Evolutionary conservation across 140 eudicot species (phyloP), one percentile per base, ranked within the genome.

Genomic region (Cichorium intybus): DNA sequence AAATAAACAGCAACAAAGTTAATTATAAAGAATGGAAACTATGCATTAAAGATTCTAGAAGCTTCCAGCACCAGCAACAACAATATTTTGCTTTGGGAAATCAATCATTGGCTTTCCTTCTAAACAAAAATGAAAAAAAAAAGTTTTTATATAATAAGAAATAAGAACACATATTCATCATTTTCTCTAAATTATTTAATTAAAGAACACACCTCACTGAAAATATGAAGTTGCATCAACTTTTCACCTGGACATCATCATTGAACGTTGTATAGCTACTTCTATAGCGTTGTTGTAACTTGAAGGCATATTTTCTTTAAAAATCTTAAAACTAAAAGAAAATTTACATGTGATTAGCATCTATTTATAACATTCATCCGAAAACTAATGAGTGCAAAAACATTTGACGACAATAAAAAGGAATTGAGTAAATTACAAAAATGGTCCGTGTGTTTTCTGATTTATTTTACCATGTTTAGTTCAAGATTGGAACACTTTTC

Each of bases 31-130:
- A n/a, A n/a, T n/a, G n/a, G n/a, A n/a, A n/a, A n/a, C n/a, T n/a
- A n/a, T n/a, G n/a, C n/a, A n/a, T n/a, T n/a, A n/a, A 17, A 82
- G 41, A 24, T 20, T 60, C 11, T 22, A 28, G n/a, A 12, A 91
- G 96, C 97, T 91, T 77, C 97, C 97, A 54, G 97, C 97, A 63
- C 96, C 96, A 27, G 97, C 97, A 74, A 91, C 96, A 65, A 91
- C 96, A 79, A 91, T 91, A 72, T 77, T 91, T 76, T 80, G 88
- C 68, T 91, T 91, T 34, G 97, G 96, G 61, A 91, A 91, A 72
- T 91, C 96, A 16, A 91, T 85, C 97, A 87, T 82, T 62, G 89
- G 83, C 60, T 82, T 87, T 66, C 97, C 97, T 74, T 91, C 96
- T 20, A n/a, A n/a, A n/a, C n/a, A n/a, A n/a, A n/a, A n/a, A n/a